A percentile compares a stretch with the other conserved stretches of the same genome.
Conservation (phyloP, 345 rosid species). For the Pseudoturritis turrita region DNA sequence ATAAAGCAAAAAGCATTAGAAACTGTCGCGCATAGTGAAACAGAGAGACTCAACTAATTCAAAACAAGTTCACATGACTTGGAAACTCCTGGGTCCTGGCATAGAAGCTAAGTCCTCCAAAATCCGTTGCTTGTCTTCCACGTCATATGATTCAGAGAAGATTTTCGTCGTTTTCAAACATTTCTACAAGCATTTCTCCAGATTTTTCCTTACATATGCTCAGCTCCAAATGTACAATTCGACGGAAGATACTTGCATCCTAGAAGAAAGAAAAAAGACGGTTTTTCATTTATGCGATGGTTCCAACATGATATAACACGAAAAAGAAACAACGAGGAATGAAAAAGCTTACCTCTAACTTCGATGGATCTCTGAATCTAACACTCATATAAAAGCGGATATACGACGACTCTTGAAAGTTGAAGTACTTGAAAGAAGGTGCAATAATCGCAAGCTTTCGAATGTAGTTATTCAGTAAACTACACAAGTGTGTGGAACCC, state of each 20-base stretch:
- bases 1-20: too few species aligned
- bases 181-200: neutral
- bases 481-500: neutral
- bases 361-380: neutral
- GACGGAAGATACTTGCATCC: neutral
- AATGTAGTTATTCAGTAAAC: neutral
- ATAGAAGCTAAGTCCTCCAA: neutral
- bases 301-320: neutral
- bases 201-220: neutral
- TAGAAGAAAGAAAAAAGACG: neutral
- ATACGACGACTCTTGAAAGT: neutral
- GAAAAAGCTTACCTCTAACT: neutral
- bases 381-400: neutral
- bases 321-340: neutral
- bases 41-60: neutral
- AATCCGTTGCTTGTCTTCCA: neutral
- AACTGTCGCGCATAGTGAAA: neutral
- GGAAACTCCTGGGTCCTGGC: neutral
- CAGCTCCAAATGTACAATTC: neutral
- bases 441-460: neutral
- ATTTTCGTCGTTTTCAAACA: neutral
- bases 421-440: neutral
- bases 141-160: neutral
- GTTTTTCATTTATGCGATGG: neutral
- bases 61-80: neutral